Evolutionary conservation across 2,329 filamentous ascomycete species (phyloP).

Genomic region (Fusarium nurragi): DNA sequence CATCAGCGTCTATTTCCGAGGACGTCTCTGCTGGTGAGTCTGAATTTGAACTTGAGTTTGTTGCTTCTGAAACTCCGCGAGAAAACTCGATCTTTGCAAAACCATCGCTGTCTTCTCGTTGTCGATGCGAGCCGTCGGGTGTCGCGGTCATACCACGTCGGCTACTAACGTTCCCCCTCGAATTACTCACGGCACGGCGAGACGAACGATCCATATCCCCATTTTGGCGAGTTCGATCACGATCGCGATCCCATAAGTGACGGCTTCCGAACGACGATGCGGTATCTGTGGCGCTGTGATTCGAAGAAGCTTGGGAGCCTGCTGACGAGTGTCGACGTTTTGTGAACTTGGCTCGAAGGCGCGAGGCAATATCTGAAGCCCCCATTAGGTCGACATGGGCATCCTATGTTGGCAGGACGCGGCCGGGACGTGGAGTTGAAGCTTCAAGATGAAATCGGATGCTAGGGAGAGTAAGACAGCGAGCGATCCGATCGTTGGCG

Average conservation of each 20-base stretch:
- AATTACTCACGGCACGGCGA: constrained; percentile 37
- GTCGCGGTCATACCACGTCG: constrained; percentile 30
- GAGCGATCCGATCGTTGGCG: background rate
- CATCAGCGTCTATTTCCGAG: constrained; percentile 23
- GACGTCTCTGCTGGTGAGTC: constrained; percentile 19
- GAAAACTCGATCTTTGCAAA: constrained; percentile 18
- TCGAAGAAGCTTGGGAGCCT: constrained; percentile 51
- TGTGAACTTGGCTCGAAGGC: constrained; percentile 58
- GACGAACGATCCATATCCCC: constrained; percentile 29
- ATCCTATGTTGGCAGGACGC: constrained; percentile 23
- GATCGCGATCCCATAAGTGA: constrained; percentile 41
- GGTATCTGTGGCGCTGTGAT: constrained; percentile 37
- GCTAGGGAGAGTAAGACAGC: constrained; percentile 29
- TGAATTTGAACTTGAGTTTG: constrained; percentile 23
- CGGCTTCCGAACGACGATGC: constrained; percentile 39
- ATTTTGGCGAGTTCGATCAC: constrained; percentile 31
- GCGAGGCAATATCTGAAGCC: constrained; percentile 54
- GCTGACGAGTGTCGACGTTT: constrained; percentile 54
- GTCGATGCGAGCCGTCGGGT: constrained; percentile 25
- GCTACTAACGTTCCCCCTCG: constrained; percentile 35
- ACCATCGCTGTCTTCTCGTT: constrained; percentile 18
- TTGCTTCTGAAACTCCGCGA: constrained; percentile 21
- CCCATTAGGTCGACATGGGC: constrained; percentile 51
- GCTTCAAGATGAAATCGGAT: constrained; percentile 4
- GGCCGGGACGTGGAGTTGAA: constrained; percentile 17